Evolutionary conservation across 331 rosid species (phyloP).

Genomic region (Arachis monticola): DNA sequence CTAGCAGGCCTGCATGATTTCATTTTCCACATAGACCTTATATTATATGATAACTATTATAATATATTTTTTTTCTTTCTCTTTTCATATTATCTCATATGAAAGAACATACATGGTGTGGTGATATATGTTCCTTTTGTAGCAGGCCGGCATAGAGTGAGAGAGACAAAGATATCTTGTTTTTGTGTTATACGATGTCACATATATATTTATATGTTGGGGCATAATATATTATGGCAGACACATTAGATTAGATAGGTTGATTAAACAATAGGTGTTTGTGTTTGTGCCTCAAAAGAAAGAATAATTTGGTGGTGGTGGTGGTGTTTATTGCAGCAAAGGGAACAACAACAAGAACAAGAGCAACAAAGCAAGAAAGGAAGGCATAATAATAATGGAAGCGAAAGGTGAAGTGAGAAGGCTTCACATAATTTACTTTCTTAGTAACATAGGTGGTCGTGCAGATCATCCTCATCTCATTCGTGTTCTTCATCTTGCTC

Average conservation of each 20-base stretch:
- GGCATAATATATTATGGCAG: too few relatives aligned
- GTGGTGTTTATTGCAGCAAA: constrained; percentile 42
- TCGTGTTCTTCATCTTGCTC: constrained; percentile 71
- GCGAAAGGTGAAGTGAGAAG: constrained; percentile 59
- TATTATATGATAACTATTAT: constrained; percentile 18
- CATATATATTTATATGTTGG: constrained; percentile 11
- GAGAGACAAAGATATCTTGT: constrained; percentile 58
- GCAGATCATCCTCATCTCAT: constrained; percentile 82
- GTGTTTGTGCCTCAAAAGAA: constrained; percentile 44
- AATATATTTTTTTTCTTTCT: neutral
- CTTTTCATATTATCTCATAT: constrained; percentile 14
- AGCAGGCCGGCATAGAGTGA: constrained; percentile 58
- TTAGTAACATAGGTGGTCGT: constrained; percentile 66
- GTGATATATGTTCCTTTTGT: constrained; percentile 40
- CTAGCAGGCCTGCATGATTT: constrained; percentile 53
- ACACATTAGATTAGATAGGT: constrained; percentile 17
- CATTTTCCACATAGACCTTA: neutral
- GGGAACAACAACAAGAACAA: neutral
- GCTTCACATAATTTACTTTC: constrained; percentile 76
- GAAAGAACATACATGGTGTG: constrained; percentile 29
- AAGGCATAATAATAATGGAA: constrained; percentile 53
- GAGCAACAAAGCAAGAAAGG: constrained; percentile 14
- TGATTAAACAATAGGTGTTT: constrained; percentile 22
- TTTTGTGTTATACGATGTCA: constrained; percentile 42
- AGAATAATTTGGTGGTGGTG: constrained; percentile 37